Percentiles rank a stretch among this genome's conserved stretches.
phyloP scores from a whole-genome alignment of 192 early-diverging fungal species.

The Entomortierella parvispora region DNA sequence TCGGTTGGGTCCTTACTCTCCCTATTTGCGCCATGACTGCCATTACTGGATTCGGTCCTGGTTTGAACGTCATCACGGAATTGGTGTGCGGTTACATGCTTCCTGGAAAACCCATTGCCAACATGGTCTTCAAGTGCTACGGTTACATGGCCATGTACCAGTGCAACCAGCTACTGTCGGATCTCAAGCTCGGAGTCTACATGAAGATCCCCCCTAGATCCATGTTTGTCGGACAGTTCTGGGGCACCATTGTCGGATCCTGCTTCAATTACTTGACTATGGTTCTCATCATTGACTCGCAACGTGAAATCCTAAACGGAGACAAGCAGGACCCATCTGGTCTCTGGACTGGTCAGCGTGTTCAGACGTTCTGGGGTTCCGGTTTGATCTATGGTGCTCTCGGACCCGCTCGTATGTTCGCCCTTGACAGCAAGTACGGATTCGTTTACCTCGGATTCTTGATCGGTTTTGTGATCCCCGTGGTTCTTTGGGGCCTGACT shows the following conservation, averaged over 20 bases:
- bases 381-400: constrained; percentile 79
- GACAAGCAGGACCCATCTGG: constrained; percentile 51
- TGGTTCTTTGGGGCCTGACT: constrained; percentile 62
- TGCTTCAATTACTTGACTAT: constrained; percentile 56
- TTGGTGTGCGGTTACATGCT: constrained; percentile 65
- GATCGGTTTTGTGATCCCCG: constrained; percentile 61
- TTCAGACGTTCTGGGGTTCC: constrained; percentile 67
- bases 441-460: constrained; percentile 52
- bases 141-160: constrained; percentile 73
- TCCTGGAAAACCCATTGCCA: constrained; percentile 63
- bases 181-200: constrained; percentile 81
- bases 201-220: constrained; percentile 76
- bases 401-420: constrained; percentile 73
- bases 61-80: constrained; percentile 68
- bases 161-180: constrained; percentile 73
- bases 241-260: constrained; percentile 61
- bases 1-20: constrained; percentile 53
- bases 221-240: constrained; percentile 71
- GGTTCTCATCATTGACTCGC: constrained; percentile 35
- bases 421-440: constrained; percentile 44
- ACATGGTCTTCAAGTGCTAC: constrained; percentile 69
- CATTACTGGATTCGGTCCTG: constrained; percentile 58
- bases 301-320: constrained; percentile 29
- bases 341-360: constrained; percentile 57
- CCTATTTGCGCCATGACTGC: constrained; percentile 68